Evolutionary conservation across 164 flowering plant genomes (phyloP).

Genomic region (Amborella trichopoda): DNA sequence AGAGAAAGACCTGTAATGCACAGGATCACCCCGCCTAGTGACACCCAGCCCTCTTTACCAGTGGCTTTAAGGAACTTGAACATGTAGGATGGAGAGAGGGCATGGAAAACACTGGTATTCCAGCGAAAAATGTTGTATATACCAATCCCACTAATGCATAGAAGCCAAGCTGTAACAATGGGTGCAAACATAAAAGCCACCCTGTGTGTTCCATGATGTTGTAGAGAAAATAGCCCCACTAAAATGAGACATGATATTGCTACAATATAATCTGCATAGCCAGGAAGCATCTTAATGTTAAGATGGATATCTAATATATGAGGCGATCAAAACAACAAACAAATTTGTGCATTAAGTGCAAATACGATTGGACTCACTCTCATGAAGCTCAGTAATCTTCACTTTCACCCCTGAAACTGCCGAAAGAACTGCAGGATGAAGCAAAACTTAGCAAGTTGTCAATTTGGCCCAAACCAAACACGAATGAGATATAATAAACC

Average conservation of each 20-base stretch:
- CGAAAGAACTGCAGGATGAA: slow-evolving; percentile 27
- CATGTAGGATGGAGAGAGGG: slow-evolving; percentile 43
- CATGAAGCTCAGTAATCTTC: slow-evolving; percentile 24
- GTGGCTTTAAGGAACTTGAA: slow-evolving; percentile 30
- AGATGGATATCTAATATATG: too few relatives aligned
- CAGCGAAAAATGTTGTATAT: slow-evolving; percentile 44
- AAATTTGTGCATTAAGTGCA: too few relatives aligned
- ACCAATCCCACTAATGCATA: slow-evolving; percentile 47
- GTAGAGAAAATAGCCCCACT: slow-evolving; percentile 50
- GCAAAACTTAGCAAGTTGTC: too few relatives aligned
- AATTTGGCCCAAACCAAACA: too few relatives aligned
- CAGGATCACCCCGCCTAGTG: slow-evolving; percentile 47
- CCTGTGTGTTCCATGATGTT: slow-evolving; percentile 50
- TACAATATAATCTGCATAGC: slow-evolving; percentile 28
- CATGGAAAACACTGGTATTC: slow-evolving; percentile 33
- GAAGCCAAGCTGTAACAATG: slow-evolving; percentile 41
- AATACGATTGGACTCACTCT: too few relatives aligned
- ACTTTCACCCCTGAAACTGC: slow-evolving; percentile 36
- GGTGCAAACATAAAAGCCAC: slow-evolving; percentile 63
- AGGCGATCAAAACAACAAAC: too few relatives aligned
- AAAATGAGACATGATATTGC: slow-evolving; percentile 33
- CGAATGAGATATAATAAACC: too few relatives aligned
- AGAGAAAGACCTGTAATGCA: slow-evolving; percentile 43
- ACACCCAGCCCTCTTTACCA: slow-evolving; percentile 44
- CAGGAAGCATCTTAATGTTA: too few relatives aligned